Evolutionary conservation across 23 red algal species (phyloP).

Genomic region (Agarophyton chilense): DNA sequence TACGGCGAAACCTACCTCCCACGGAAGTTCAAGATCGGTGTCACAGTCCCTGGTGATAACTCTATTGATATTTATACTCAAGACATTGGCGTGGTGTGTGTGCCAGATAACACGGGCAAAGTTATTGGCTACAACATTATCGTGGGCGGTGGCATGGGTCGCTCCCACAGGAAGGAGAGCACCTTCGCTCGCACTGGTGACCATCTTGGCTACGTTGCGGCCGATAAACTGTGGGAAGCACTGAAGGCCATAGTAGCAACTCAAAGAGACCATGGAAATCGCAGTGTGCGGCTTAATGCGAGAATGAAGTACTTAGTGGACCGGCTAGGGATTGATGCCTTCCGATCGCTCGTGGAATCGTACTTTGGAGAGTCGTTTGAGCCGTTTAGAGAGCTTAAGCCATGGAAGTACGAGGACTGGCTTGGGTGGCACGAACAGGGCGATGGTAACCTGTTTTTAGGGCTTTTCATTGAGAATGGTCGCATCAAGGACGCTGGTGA

Average conservation of each 20-base stretch:
- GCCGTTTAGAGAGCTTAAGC: conserved; percentile 69
- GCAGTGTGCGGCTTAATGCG: conserved; percentile 84
- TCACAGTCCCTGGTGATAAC: conserved; percentile 98
- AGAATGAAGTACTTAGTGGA: conserved; percentile 99
- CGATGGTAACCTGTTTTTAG: conserved; percentile 89
- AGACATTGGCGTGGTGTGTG: conserved; percentile 94
- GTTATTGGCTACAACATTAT: conserved; percentile 92
- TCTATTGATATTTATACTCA: conserved; percentile 97
- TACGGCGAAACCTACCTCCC: conserved; percentile 98
- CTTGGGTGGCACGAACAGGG: conserved; percentile 98
- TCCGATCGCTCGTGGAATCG: conserved; percentile 84
- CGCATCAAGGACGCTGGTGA: conserved; percentile 85
- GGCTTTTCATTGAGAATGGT: conserved; percentile 95
- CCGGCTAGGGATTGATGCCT: conserved; percentile 90
- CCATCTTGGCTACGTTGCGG: conserved; percentile 88
- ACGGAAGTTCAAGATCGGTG: conserved; percentile 99
- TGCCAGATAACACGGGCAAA: conserved; percentile 56
- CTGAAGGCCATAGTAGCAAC: conserved; percentile 97
- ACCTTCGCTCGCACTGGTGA: conserved; percentile 95
- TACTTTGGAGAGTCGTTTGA: conserved; percentile 90
- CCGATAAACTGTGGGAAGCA: conserved; percentile 82
- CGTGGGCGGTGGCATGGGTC: conserved; percentile 97
- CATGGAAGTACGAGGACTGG: conserved; percentile 97
- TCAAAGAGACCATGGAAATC: conserved; percentile 97
- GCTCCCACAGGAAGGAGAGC: conserved; percentile 92